A percentile compares a stretch with the other conserved stretches of the same genome.
Conservation (phyloP, 1,139 yeast species). For the Debaryomyces udenii region DNA sequence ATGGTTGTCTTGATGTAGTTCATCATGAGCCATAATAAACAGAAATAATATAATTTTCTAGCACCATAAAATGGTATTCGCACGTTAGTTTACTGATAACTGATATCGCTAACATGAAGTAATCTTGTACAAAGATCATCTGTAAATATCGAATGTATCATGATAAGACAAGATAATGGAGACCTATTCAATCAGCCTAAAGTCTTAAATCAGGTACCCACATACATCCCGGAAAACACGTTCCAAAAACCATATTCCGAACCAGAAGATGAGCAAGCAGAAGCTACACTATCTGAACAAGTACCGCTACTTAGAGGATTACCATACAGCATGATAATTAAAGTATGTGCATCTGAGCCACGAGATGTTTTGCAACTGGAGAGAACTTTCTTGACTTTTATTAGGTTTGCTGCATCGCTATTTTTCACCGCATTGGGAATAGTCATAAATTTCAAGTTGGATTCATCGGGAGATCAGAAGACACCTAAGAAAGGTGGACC, state of each 20-base stretch:
- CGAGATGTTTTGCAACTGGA: conserved; percentile 66
- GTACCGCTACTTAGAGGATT: conserved; percentile 10
- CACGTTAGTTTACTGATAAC: conserved; percentile 1
- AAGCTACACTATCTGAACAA: background rate
- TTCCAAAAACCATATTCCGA: background rate
- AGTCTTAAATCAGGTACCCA: background rate
- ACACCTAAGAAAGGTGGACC: conserved; percentile 10
- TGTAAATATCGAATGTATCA: too few species aligned
- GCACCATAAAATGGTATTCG: background rate
- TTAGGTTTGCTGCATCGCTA: conserved; percentile 53
- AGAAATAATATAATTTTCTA: conserved; percentile 2
- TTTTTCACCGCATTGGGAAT: conserved; percentile 57
- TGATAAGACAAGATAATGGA: too few species aligned
- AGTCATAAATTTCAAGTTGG: conserved; percentile 51
- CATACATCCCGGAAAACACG: background rate
- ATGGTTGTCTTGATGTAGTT: too few species aligned
- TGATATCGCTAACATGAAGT: too few species aligned
- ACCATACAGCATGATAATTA: conserved; percentile 35
- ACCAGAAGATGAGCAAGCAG: background rate
- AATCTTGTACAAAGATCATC: too few species aligned
- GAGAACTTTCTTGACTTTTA: conserved; percentile 56
- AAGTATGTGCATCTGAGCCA: conserved; percentile 56
- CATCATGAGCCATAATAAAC: conserved; percentile 1
- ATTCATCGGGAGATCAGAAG: conserved; percentile 27
- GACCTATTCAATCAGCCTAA: too few species aligned